Conservation (phyloP, 805 yeast species). For the Scheffersomyces coipomensis region DNA sequence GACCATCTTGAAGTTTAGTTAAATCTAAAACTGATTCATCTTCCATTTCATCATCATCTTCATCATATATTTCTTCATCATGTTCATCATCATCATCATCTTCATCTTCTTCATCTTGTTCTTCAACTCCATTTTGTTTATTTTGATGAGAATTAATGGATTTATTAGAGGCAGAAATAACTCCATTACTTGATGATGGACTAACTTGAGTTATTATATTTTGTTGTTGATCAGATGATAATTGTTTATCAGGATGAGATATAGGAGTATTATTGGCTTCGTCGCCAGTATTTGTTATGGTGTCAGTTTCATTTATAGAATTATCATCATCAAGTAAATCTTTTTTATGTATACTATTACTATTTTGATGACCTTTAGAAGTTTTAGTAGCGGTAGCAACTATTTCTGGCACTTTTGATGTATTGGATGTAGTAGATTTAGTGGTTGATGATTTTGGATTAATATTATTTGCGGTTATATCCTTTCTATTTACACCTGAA, state of each 20-base stretch:
- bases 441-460: neutral
- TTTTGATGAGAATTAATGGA: neutral
- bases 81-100: slow-evolving; percentile 5
- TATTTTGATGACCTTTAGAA: neutral
- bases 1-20: slow-evolving; percentile 63
- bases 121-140: neutral
- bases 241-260: neutral
- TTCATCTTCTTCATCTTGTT: slow-evolving; percentile 1
- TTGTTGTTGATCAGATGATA: neutral
- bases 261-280: slow-evolving; percentile 19
- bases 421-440: too few species aligned
- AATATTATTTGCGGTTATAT: neutral
- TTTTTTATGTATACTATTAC: slow-evolving; percentile 12
- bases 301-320: slow-evolving; percentile 40
- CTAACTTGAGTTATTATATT: slow-evolving; percentile 2
- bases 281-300: slow-evolving; percentile 37
- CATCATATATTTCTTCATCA: slow-evolving; percentile 4
- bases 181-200: neutral
- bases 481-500: neutral
- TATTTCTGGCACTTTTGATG: neutral
- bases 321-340: slow-evolving; percentile 35
- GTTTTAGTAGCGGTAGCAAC: neutral
- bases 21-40: slow-evolving; percentile 15
- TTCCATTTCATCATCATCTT: slow-evolving; percentile 10
- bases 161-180: too few species aligned